Conservation (phyloP, 2,329 filamentous ascomycete species). For the Ophiognomonia clavigignenti-juglandacearum region DNA sequence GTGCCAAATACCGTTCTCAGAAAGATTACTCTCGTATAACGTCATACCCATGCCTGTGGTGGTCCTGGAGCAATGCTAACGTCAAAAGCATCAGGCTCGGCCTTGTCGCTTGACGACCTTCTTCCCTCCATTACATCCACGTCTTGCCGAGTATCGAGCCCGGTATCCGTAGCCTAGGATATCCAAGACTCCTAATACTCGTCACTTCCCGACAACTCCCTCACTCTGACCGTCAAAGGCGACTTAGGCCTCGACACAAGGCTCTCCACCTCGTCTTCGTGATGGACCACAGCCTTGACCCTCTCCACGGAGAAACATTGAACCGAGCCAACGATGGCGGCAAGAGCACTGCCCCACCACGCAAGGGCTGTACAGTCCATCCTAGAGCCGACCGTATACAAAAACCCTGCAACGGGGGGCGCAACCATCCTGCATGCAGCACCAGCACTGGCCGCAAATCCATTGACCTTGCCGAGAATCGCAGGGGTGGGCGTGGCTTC, state of each 20-base stretch:
- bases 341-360: constrained; percentile 58
- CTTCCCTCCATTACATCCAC: no score
- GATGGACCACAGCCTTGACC: constrained; percentile 15
- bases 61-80: no score
- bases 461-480: constrained; percentile 61
- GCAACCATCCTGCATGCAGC: constrained; percentile 64
- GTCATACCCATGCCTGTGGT: no score
- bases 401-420: constrained; percentile 58
- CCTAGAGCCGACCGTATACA: constrained; percentile 56
- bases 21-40: no score
- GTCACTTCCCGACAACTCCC: constrained; percentile 3
- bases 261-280: constrained; percentile 9
- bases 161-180: no score
- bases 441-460: constrained; percentile 59
- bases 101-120: no score
- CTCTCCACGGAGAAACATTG: constrained; percentile 54
- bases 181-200: background rate
- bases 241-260: constrained; percentile 7
- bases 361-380: constrained; percentile 56
- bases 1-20: no score
- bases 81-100: no score
- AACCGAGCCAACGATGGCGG: constrained; percentile 51
- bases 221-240: constrained; percentile 3
- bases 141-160: no score
- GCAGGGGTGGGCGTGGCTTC: constrained; percentile 54